A percentile compares a stretch with the other conserved stretches of the same genome.
These are phyloP conservation scores for Xylariaceae sp. DNA, from an alignment of 2,329 filamentous ascomycete species.

Conservation along the genomic window DNA sequence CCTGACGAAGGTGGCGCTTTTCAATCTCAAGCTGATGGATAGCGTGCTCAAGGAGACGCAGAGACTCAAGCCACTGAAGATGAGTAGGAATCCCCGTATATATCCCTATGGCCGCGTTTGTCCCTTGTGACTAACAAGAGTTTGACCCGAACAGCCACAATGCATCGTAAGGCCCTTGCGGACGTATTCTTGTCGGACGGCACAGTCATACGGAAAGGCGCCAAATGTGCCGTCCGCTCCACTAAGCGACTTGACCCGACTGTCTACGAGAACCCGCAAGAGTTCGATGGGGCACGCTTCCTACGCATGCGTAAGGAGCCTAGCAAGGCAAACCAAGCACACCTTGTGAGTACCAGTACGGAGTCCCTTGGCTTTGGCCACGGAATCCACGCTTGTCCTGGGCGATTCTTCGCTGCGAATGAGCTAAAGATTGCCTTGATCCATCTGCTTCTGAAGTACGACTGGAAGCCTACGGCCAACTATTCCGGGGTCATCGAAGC, in stretches of 20 bases:
- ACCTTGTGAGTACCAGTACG: slow-evolving; percentile 30
- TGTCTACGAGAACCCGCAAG: slow-evolving; percentile 21
- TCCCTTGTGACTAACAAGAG: not conserved
- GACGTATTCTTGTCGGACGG: slow-evolving; percentile 24
- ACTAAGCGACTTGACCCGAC: slow-evolving; percentile 21
- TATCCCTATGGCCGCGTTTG: not conserved
- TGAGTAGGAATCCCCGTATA: slow-evolving; percentile 21
- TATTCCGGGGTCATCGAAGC: slow-evolving; percentile 6
- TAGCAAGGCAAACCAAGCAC: slow-evolving; percentile 20
- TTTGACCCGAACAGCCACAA: slow-evolving; percentile 15
- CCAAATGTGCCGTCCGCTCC: slow-evolving; percentile 22
- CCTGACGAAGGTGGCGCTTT: slow-evolving; percentile 25
- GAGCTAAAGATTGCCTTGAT: slow-evolving; percentile 33
- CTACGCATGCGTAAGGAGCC: slow-evolving; percentile 21
- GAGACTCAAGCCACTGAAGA: slow-evolving; percentile 27
- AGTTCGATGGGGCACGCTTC: slow-evolving; percentile 26
- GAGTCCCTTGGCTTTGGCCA: slow-evolving; percentile 36
- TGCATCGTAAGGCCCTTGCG: slow-evolving; percentile 22
- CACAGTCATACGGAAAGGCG: slow-evolving; percentile 22
- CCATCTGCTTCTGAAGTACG: slow-evolving; percentile 27
- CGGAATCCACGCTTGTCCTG: slow-evolving; percentile 34
- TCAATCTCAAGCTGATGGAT: slow-evolving; percentile 34
- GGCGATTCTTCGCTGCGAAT: slow-evolving; percentile 33
- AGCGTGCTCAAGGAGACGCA: slow-evolving; percentile 38
- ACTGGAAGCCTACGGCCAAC: slow-evolving; percentile 18